Evolutionary conservation across 768 basidiomycete species (phyloP).

Genomic region (Hericium coralloides): DNA sequence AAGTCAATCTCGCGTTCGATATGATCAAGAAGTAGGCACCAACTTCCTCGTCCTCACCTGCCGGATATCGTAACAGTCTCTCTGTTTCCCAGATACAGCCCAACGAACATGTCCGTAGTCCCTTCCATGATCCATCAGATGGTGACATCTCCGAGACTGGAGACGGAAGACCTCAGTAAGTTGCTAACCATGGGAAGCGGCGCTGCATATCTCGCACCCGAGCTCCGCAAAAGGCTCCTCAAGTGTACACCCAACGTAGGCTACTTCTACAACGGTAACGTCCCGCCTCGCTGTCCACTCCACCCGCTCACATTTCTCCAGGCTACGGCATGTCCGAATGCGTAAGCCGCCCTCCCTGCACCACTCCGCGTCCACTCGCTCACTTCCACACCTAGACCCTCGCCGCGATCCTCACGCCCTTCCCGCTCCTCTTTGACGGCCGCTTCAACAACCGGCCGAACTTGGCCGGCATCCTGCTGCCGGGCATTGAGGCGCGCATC

Average conservation of each 20-base stretch:
- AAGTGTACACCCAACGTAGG: background rate
- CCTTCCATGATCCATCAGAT: background rate
- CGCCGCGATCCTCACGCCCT: background rate
- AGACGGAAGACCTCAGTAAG: background rate
- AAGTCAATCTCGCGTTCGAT: conserved; percentile 39
- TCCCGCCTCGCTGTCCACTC: background rate
- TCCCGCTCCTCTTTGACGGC: conserved; percentile 5
- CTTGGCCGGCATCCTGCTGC: conserved; percentile 48
- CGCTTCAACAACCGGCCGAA: conserved; percentile 23
- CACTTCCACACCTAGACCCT: background rate
- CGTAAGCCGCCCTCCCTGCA: background rate
- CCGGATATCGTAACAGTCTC: background rate
- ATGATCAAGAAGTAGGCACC: conserved; percentile 46
- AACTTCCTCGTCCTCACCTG: background rate
- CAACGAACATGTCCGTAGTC: background rate
- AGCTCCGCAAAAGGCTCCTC: background rate
- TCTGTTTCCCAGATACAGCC: background rate
- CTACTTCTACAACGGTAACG: background rate
- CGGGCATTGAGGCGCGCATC: conserved; percentile 57
- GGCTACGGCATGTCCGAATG: background rate
- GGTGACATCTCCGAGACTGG: background rate
- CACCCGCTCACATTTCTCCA: background rate
- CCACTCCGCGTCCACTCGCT: background rate
- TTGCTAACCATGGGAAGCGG: background rate
- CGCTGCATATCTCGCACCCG: background rate